Evolutionary conservation across 2,329 filamentous ascomycete genomes (phyloP), one percentile per base, ranked within the genome.

Genomic region (Neofusicoccum umdonicola): DNA sequence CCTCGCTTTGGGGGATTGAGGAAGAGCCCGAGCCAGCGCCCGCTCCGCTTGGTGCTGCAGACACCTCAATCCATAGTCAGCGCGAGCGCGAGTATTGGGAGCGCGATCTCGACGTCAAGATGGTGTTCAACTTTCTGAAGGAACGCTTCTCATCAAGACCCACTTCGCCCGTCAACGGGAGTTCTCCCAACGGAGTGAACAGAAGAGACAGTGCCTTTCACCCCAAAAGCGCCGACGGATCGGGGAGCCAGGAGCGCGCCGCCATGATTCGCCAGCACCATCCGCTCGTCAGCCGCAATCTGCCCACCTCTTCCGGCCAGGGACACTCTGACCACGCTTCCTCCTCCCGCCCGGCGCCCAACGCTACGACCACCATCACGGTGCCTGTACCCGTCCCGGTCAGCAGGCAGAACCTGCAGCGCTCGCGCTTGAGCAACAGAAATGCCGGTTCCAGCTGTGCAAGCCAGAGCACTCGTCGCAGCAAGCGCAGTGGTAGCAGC

Each of bases 231-330:
- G 37, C 22, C 54, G 54, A 44, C 39, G 37, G 56, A 19, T 45
- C 56, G 7, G 31, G 67, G 58, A 54, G 48, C 42, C 58, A 62
- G 44, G 44, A 63, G 62, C 89, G 94, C 68, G 91, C 90, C 5
- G 93, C 92, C 13, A 86, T 94, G 52, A 93, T 97, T 62, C 86
- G 92, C 41, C 91, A 94, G 72, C 90, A 97, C 73, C 94, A 97
- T 74, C 94, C 94, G 3, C 86, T 97, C 57, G 88, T 96, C 35
- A 88, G 88, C 27, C 83, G 87, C 54, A 72, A 58, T 42, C 42
- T 65, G 27, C 47, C 47, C 22, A 54, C 61, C 34, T 50, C 58
- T 9, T 41, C 34, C 9, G 35, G 27, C 22, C 56, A 34, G 42
- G 41, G 22, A 19, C 31, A 60, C 56, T 35, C 56, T 12, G 39